Evolutionary conservation across 805 yeast species (phyloP), one percentile per base, ranked within the genome.

Genomic region (Metschnikowia orientalis): DNA sequence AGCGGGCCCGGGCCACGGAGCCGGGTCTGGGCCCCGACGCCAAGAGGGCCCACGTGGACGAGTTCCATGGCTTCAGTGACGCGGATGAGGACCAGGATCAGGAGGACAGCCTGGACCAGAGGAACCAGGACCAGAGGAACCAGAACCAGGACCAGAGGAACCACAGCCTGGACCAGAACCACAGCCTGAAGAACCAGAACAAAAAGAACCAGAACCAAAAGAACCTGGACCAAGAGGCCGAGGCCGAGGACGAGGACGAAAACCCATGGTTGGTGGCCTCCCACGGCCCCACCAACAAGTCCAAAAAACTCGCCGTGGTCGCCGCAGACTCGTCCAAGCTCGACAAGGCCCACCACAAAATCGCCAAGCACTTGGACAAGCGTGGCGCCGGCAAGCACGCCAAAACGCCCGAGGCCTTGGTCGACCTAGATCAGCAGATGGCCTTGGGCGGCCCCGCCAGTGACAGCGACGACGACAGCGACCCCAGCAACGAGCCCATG

Each of bases 381-480:
- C 54, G 69, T 21, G 55, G 58, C 13, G 46, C 56, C 7, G 36
- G 51, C 8, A 53, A 57, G 23, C 48, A 49, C 9, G 63, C 54
- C 26, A 63, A 57, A 2, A 67, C 59, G 12, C 12, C 30, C 4
- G 73, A 65, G 12, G 44, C 60, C 1, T 54, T 67, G 24, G 71
- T 73, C 36, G 77, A 71, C 42, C 63, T 75, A 49, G 63, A 67
- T 14, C 71, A 76, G 35, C 77, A 82, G 1, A 59, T 86, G 44
- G 60, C 66, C 17, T 58, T 79, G 15, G 63, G 67, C 8, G 80
- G 75, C 44, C 70, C 30, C 13, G 73, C 27, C 63, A 61, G 44
- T 19, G 47, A 45, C 24, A 53, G 46, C 23, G 61, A 53, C 20
- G 56, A 47, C 10, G 51, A 40, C n/a, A 48, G 46, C 9, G 73